Evolutionary conservation across 2,329 filamentous ascomycete genomes (phyloP), one percentile per base, ranked within the genome.

Genomic region (Colletotrichum phormii): DNA sequence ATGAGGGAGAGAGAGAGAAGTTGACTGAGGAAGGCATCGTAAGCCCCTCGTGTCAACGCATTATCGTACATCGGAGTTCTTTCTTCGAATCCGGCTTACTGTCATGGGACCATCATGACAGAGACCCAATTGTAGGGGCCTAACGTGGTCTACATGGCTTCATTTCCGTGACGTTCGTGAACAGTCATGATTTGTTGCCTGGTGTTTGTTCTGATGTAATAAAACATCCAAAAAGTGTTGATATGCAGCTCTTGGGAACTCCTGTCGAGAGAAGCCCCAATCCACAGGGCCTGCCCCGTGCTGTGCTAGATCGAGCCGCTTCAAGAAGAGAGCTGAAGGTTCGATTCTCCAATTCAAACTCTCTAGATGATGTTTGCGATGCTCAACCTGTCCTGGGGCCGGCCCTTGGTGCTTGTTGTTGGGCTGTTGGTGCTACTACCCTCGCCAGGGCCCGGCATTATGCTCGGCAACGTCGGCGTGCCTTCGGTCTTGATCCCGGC

Each of bases 291-390:
- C 49, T 35, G 33, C 31, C 49, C 61, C 49, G 13, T 37, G n/a
- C 51, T 29, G 49, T 24, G 29, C 31, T 24, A 22, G n/a, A 29
- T 53, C 13, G 31, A 54, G 61, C 12, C 12, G 49, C 49, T 37
- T 12, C 37, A 18, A 2, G 29, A 18, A 26, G 26, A 59, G 12
- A 13, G 18, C 55, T 35, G 4, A 22, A 37, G 37, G 11, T 31
- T 9, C 54, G n/a, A 24, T 42, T 5, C 5, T n/a, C 11, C 4
- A 29, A 3, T 26, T 26, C 13, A 15, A 15, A 6, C 29, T 9
- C 13, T 26, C 62, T 68, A 86, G 35, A 86, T 86, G n/a, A 86
- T 86, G 60, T 86, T 85, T 12, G 83, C 83, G 75, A 85, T 85
- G 75, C 83, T 85, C 64, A 85, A 74, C n/a, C 81, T 79, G 64